Evolutionary conservation across 257 asterid species (phyloP), one percentile per base, ranked within the genome.

Genomic region (Rubia yunnanensis): DNA sequence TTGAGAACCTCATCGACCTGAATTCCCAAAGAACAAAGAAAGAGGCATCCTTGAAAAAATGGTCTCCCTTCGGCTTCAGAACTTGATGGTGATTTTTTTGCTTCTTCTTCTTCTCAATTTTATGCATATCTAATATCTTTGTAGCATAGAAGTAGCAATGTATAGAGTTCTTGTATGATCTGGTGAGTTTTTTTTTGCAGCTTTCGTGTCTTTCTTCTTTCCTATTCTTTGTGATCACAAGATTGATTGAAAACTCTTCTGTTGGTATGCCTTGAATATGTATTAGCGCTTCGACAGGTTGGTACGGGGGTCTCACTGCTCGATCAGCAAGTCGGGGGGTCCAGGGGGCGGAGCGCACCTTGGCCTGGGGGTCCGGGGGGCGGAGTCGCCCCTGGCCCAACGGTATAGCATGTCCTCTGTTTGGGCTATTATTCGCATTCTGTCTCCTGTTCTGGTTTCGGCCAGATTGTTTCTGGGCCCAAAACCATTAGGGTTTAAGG

Each of bases 31-130:
- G 92, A 83, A 81, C 86, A 0, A 89, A 78, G 82, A 92, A 92
- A 85, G 96, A 92, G 76, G 54, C 94, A 4, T 74, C 97, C 1
- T 89, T 96, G 2, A 94, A 73, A 94, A 94, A 90, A 78, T 94
- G 99, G 97, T 88, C 97, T n/a, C 96, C 96, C 9, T 86, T 94
- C 23, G 97, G 99, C 59, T 88, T 94, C 75, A 79, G 96, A 72
- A 88, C 91, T 68, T 94, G 80, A 87, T 62, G 49, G 23, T 65
- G 34, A 66, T 44, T 54, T 73, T 50, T 23, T 54, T 49, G 14
- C n/a, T 15, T 15, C 18, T 30, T 59, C 24, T 41, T 65, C 64
- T 26, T 39, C 60, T 73, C 62, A 31, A 55, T 70, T 3, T 35
- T 35, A 35, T 56, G 63, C 75, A 46, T 73, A 31, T 75, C 66